Evolutionary conservation across 2,329 filamentous ascomycete species (phyloP), one percentile per base, ranked within the genome.

Genomic region (Pyrenochaeta sp.): DNA sequence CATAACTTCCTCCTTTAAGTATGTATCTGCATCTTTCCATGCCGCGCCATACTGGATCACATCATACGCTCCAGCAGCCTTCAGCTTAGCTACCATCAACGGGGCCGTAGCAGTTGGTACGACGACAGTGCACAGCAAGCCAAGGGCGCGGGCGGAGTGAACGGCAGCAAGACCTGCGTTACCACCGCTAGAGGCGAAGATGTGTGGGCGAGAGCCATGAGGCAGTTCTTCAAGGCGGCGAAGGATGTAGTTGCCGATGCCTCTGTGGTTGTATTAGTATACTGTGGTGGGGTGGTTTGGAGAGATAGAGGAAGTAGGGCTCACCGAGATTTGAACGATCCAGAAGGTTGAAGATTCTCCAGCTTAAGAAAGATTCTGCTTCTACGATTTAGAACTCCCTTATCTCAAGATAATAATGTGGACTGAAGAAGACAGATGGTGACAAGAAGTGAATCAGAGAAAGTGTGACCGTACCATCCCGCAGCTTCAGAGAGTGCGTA

Each of bases 91-190:
- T 49, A 92, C 84, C 87, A 96, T 93, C 61, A 89, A 77, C 1
- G 85, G 80, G 32, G 88, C 87, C 0, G 90, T 91, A 6, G 81
- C 82, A 8, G 81, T 73, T 0, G 92, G 91, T 1, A 95, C 86
- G 30, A 92, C 90, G 59, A 96, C 90, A 5, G 91, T 94, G 73
- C 87, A 88, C 1, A 86, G 88, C 37, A 86, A 84, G 5, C 82
- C 79, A 6, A 95, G 83, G 2, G 85, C 82, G 25, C 82, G 80
- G 12, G 91, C 90, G 1, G 92, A 90, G 47, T 87, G 88, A 15
- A 91, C 91, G 69, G 90, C 92, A 1, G 92, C 92, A 3, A 96
- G 86, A 1, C 92, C 92, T 2, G 92, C 92, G 72, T 96, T 96
- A 56, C 92, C 92, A 57, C 91, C 92, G 2, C 88, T 91, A 12